Evolutionary conservation across 192 early-diverging fungal species (phyloP).

Genomic region (Coemansia sp.): DNA sequence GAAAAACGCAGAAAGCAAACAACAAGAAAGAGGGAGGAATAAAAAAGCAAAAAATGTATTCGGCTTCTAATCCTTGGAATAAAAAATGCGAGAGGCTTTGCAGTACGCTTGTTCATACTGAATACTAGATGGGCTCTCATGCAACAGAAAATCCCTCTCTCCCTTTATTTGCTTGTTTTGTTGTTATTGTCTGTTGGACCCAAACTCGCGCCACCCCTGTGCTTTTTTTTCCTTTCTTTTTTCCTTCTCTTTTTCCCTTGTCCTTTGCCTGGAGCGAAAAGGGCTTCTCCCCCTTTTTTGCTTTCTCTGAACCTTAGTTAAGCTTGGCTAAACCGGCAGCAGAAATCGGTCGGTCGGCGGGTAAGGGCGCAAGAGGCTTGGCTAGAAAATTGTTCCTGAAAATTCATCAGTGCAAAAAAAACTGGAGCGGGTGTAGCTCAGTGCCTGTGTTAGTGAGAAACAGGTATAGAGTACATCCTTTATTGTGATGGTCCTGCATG

Average conservation of each 20-base stretch:
- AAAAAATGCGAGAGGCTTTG: constrained; percentile 1
- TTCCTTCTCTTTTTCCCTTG: not conserved
- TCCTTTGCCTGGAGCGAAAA: no score
- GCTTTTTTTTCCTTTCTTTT: not conserved
- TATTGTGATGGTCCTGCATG: constrained; percentile 1
- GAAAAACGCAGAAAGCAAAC: constrained; percentile 6
- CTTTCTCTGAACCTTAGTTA: no score
- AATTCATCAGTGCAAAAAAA: no score
- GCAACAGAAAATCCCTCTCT: not conserved
- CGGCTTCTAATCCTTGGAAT: constrained; percentile 1
- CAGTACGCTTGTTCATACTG: not conserved
- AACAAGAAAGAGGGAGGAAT: constrained; percentile 1
- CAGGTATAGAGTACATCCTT: no score
- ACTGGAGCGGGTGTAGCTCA: no score
- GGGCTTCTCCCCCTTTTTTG: not conserved
- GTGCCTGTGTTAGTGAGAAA: no score
- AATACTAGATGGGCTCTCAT: constrained; percentile 8
- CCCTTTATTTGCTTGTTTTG: not conserved
- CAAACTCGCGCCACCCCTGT: constrained; percentile 1
- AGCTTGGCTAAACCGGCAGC: no score
- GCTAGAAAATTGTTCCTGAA: no score
- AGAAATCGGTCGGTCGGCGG: no score
- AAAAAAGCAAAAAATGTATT: constrained; percentile 3
- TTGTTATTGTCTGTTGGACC: not conserved
- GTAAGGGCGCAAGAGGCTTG: no score